These are phyloP conservation scores for Penicillium sp. DNA, from an alignment of 2,329 filamentous ascomycete genomes.

Conservation along the genomic window DNA sequence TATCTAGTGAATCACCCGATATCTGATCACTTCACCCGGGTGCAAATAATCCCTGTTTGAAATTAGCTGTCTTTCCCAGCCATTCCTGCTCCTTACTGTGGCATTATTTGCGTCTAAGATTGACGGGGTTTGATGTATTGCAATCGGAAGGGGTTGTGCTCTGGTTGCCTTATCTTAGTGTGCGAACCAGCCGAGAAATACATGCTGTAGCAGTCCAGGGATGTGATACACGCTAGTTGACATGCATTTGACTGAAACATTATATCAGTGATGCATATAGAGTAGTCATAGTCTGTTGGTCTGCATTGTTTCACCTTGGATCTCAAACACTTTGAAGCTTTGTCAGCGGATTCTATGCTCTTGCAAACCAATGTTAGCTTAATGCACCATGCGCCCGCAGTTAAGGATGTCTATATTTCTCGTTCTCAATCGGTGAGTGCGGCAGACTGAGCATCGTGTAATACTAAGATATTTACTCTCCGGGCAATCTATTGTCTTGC, in stretches of 20 bases:
- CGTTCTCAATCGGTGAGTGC: neutral
- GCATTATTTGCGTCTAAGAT: neutral
- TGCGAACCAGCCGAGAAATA: neutral
- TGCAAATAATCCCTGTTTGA: neutral
- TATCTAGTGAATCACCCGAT: neutral
- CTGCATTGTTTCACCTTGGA: neutral
- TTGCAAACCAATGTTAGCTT: neutral
- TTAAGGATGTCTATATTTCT: neutral
- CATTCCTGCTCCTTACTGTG: neutral
- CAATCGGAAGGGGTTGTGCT: neutral
- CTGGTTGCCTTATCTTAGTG: neutral
- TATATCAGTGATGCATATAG: neutral
- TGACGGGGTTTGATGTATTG: neutral
- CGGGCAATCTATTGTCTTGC: neutral
- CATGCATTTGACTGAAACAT: neutral
- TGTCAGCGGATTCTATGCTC: neutral
- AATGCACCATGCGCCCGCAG: neutral
- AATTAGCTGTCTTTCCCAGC: neutral
- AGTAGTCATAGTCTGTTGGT: neutral
- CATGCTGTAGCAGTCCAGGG: neutral
- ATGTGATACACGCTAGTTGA: neutral
- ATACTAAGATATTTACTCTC: neutral
- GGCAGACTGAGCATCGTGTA: neutral
- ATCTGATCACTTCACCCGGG: neutral
- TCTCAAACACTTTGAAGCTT: neutral